Conservation (phyloP, 2,329 filamentous ascomycete genomes). For the Colletotrichum somersetense region DNA sequence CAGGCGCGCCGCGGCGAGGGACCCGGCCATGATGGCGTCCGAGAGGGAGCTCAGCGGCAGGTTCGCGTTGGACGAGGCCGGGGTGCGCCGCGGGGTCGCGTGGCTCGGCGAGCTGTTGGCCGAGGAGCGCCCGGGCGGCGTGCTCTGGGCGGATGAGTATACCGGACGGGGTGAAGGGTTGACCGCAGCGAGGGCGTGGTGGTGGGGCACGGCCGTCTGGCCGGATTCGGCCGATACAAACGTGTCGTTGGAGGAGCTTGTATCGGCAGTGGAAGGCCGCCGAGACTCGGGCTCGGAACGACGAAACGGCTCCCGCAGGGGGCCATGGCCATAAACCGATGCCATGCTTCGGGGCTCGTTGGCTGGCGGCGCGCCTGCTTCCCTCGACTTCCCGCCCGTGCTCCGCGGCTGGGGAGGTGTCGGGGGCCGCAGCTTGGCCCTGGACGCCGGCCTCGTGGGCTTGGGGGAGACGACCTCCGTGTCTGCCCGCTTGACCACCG, state of each 20-base stretch:
- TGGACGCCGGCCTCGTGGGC: conserved; percentile 48
- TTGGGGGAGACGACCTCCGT: conserved; percentile 50
- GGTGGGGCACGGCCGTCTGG: conserved; percentile 31
- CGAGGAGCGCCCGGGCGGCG: conserved; percentile 29
- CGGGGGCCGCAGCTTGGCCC: conserved; percentile 48
- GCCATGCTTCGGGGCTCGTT: conserved; percentile 20
- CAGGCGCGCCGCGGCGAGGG: conserved; percentile 74
- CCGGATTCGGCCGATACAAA: conserved; percentile 51
- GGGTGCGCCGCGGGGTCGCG: conserved; percentile 48
- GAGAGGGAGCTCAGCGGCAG: conserved; percentile 75
- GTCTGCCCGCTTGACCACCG: conserved; percentile 38
- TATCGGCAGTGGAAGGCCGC: conserved; percentile 41
- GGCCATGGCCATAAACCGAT: neutral
- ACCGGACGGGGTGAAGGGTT: conserved; percentile 10
- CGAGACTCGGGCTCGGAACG: conserved; percentile 16
- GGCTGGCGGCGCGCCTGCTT: neutral
- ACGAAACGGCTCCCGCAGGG: neutral
- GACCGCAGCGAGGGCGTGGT: neutral
- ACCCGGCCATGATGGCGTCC: conserved; percentile 81
- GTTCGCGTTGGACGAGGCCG: conserved; percentile 50
- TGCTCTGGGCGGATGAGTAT: conserved; percentile 18
- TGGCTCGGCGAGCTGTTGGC: conserved; percentile 53
- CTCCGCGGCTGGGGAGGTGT: conserved; percentile 54
- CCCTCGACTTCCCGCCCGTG: neutral
- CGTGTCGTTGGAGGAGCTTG: conserved; percentile 43